Percentiles rank a stretch among this genome's conserved stretches.
phyloP scores from a whole-genome alignment of 352 stramenopile genomes.

The Plasmopara halstedii region DNA sequence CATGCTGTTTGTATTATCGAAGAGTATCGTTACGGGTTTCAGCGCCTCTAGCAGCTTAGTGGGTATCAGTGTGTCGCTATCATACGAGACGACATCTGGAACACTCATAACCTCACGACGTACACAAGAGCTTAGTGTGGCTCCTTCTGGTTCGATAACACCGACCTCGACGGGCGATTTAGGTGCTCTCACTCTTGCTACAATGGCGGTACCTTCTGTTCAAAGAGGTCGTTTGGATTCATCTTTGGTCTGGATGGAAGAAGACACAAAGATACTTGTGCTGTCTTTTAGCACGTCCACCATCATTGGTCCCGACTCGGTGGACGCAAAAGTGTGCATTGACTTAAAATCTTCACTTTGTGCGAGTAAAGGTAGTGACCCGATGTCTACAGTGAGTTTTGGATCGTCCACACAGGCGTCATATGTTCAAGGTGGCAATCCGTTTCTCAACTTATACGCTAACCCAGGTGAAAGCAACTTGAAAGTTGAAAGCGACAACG shows the following conservation, averaged over 20 bases:
- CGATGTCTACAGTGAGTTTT: slow-evolving; percentile 48
- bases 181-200: slow-evolving; percentile 45
- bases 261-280: slow-evolving; percentile 50
- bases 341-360: slow-evolving; percentile 52
- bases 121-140: slow-evolving; percentile 39
- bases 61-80: slow-evolving; percentile 40
- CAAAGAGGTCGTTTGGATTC: slow-evolving; percentile 43
- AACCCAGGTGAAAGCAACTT: slow-evolving; percentile 45
- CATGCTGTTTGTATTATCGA: slow-evolving; percentile 45
- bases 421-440: slow-evolving; percentile 72
- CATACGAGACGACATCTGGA: slow-evolving; percentile 44
- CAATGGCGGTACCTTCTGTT: slow-evolving; percentile 44
- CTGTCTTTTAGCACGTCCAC: slow-evolving; percentile 75
- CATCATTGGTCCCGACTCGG: slow-evolving; percentile 50
- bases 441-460: slow-evolving; percentile 63
- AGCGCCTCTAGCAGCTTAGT: slow-evolving; percentile 22
- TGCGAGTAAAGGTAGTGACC: slow-evolving; percentile 32
- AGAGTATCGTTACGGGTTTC: slow-evolving; percentile 56
- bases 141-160: slow-evolving; percentile 14
- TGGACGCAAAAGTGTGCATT: slow-evolving; percentile 62
- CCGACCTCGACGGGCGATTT: slow-evolving; percentile 23
- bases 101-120: slow-evolving; percentile 26
- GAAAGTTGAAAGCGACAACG: slow-evolving; percentile 41
- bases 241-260: slow-evolving; percentile 70
- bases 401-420: slow-evolving; percentile 24